These are phyloP conservation scores for Lenzites betulinus DNA, from an alignment of 768 basidiomycete genomes.

Conservation along the genomic window DNA sequence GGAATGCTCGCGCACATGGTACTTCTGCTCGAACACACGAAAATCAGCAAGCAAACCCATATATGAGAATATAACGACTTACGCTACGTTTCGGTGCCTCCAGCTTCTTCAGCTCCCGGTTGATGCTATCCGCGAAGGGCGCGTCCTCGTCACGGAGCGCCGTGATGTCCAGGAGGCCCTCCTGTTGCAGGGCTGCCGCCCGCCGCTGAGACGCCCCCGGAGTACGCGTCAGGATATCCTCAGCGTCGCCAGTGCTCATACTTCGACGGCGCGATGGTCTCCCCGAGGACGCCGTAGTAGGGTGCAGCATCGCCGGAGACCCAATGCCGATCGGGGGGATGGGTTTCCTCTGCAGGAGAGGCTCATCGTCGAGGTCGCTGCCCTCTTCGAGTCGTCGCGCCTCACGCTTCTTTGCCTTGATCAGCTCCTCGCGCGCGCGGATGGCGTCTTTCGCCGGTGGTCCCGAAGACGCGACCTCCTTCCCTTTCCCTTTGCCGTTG, in stretches of 20 bases:
- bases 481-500: background rate
- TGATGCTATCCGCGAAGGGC: slow-evolving; percentile 67
- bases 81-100: slow-evolving; percentile 49
- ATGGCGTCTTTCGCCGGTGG: slow-evolving; percentile 69
- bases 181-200: slow-evolving; percentile 27
- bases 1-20: slow-evolving; percentile 78
- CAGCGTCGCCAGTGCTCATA: slow-evolving; percentile 77
- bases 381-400: slow-evolving; percentile 57
- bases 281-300: slow-evolving; percentile 25
- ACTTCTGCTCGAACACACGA: slow-evolving; percentile 52
- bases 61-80: slow-evolving; percentile 27
- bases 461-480: background rate
- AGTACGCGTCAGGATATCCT: slow-evolving; percentile 40
- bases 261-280: slow-evolving; percentile 67
- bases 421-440: slow-evolving; percentile 62
- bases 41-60: background rate
- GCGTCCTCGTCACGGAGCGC: slow-evolving; percentile 50
- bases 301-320: slow-evolving; percentile 24
- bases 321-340: background rate
- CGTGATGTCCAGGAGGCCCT: slow-evolving; percentile 40
- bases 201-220: slow-evolving; percentile 25
- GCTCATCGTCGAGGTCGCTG: slow-evolving; percentile 24
- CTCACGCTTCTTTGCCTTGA: slow-evolving; percentile 69
- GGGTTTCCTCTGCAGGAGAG: background rate
- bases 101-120: slow-evolving; percentile 66